Percentiles rank a stretch among this genome's conserved stretches.
These are phyloP conservation scores for Tieghemostelium lacteum DNA, from an alignment of 78 protist genomes.

Conservation along the genomic window DNA sequence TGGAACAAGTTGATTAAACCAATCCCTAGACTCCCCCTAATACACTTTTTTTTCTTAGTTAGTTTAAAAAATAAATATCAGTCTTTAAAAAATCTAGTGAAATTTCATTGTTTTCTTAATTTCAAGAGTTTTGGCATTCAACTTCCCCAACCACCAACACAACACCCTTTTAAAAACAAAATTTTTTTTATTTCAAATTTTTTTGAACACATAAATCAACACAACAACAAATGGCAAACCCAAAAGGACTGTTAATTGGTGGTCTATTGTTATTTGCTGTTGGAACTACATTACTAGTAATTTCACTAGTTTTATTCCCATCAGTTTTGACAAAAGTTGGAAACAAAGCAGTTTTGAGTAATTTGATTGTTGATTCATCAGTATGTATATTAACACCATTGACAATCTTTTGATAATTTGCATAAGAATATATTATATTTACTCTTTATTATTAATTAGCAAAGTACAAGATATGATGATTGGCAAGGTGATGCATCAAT, in stretches of 20 bases:
- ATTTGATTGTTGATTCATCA: constrained; percentile 29
- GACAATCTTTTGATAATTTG: background rate
- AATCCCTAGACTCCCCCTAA: too few species aligned
- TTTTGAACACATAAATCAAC: too few species aligned
- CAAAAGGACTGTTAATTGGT: constrained; percentile 18
- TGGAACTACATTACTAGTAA: constrained; percentile 31
- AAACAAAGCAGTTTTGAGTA: background rate
- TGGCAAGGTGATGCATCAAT: constrained; percentile 49
- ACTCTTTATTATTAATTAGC: background rate
- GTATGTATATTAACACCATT: constrained; percentile 12
- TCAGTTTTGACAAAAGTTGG: background rate
- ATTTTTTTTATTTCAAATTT: too few species aligned
- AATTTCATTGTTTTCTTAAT: too few species aligned
- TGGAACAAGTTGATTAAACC: constrained; percentile 96
- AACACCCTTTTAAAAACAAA: too few species aligned
- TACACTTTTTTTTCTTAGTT: too few species aligned
- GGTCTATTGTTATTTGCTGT: constrained; percentile 14
- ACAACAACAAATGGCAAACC: constrained; percentile 1
- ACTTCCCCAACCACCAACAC: too few species aligned
- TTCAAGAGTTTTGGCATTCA: too few species aligned
- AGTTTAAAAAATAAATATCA: too few species aligned
- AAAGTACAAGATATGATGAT: constrained; percentile 14
- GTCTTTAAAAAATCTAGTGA: too few species aligned
- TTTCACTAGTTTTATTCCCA: constrained; percentile 47
- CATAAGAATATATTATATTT: background rate